Evolutionary conservation across 1,139 yeast genomes (phyloP).

Genomic region (Meyerozyma elateridarum): DNA sequence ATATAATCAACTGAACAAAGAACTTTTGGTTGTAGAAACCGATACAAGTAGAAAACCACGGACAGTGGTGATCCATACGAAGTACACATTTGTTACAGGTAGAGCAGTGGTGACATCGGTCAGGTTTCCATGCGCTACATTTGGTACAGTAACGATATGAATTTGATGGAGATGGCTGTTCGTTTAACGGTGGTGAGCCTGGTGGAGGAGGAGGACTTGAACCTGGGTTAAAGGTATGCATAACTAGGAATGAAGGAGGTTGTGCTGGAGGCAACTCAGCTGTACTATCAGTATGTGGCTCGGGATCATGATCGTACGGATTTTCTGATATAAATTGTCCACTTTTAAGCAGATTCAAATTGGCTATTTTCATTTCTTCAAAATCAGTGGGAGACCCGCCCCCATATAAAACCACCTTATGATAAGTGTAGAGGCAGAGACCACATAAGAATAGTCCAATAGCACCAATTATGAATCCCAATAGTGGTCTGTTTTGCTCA

Average conservation of each 20-base stretch:
- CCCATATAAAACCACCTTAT: conserved; percentile 11
- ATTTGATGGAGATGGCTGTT: background rate
- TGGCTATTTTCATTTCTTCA: conserved; percentile 18
- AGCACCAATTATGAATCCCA: conserved; percentile 13
- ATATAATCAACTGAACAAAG: conserved; percentile 69
- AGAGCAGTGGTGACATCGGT: conserved; percentile 76
- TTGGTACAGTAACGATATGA: conserved; percentile 58
- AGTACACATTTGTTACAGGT: conserved; percentile 58
- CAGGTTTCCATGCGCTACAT: conserved; percentile 85
- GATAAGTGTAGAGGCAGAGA: conserved; percentile 21
- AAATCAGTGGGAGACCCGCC: conserved; percentile 23
- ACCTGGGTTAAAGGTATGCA: conserved; percentile 2
- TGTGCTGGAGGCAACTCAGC: background rate
- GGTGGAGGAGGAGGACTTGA: background rate
- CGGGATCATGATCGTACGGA: conserved; percentile 1
- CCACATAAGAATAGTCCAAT: conserved; percentile 19
- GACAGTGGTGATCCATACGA: conserved; percentile 82
- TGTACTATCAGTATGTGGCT: background rate
- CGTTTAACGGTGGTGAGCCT: too few relatives aligned
- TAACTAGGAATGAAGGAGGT: background rate
- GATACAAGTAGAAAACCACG: conserved; percentile 87
- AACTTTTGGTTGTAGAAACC: conserved; percentile 78
- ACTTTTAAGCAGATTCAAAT: conserved; percentile 9
- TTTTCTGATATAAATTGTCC: background rate
- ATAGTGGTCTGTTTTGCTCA: conserved; percentile 9